These are phyloP conservation scores for Earliella scabrosa DNA, from an alignment of 1,284 basidiomycete genomes.

Conservation along the genomic window DNA sequence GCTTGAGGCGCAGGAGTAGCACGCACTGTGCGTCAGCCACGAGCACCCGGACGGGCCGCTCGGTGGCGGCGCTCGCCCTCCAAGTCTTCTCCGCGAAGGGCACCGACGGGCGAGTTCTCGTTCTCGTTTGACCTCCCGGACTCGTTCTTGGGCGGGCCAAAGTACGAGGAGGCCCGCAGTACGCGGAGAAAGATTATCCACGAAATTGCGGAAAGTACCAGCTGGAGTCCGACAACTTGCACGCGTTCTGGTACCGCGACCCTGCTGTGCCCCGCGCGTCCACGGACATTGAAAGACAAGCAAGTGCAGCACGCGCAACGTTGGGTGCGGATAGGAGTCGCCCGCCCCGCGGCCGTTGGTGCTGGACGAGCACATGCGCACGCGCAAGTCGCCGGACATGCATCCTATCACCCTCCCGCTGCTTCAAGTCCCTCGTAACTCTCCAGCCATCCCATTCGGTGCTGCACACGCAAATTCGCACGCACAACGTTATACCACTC, in stretches of 20 bases:
- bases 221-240: conserved; percentile 43
- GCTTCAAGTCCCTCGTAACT: conserved; percentile 35
- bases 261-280: conserved; percentile 53
- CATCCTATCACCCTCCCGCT: conserved; percentile 39
- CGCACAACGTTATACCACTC: no score
- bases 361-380: conserved; percentile 23
- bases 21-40: conserved; percentile 73
- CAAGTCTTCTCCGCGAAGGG: conserved; percentile 61
- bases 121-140: conserved; percentile 46
- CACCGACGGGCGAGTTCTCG: conserved; percentile 65
- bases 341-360: conserved; percentile 22
- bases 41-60: conserved; percentile 63
- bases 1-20: conserved; percentile 66
- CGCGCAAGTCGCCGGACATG: conserved; percentile 41
- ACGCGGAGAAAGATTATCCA: conserved; percentile 18
- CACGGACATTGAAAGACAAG: conserved; percentile 42
- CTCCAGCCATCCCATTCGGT: no score
- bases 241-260: conserved; percentile 52
- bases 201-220: conserved; percentile 28
- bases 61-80: no score
- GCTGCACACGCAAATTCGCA: no score
- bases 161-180: conserved; percentile 20
- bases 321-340: conserved; percentile 36
- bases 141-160: conserved; percentile 36
- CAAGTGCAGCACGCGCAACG: conserved; percentile 42